Evolutionary conservation across 768 basidiomycete species (phyloP).

Genomic region (Russula brevipes): DNA sequence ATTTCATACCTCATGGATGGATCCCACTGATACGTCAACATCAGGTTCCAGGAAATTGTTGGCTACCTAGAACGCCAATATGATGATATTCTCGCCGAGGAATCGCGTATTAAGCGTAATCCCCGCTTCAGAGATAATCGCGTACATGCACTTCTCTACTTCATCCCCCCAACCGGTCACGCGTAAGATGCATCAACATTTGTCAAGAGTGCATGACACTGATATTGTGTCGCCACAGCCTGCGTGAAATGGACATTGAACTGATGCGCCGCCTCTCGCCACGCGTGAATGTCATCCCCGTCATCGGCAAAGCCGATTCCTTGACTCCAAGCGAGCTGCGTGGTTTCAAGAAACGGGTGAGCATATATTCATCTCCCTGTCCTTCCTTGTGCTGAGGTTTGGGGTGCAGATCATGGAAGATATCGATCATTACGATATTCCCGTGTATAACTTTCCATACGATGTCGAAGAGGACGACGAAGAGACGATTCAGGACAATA

Average conservation of each 20-base stretch:
- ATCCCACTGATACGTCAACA: background rate
- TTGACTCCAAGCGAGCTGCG: slow-evolving; percentile 89
- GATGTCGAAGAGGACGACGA: slow-evolving; percentile 99
- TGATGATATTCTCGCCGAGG: slow-evolving; percentile 97
- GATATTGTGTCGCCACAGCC: slow-evolving; percentile 37
- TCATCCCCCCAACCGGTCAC: slow-evolving; percentile 98
- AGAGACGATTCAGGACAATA: slow-evolving; percentile 96
- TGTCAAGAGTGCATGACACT: background rate
- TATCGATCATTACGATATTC: slow-evolving; percentile 97
- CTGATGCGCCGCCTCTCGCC: slow-evolving; percentile 97
- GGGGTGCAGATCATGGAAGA: slow-evolving; percentile 90
- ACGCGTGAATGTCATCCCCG: slow-evolving; percentile 98
- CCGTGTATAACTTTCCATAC: slow-evolving; percentile 99
- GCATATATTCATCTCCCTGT: slow-evolving; percentile 26
- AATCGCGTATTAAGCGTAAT: slow-evolving; percentile 99
- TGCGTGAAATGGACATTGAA: slow-evolving; percentile 98
- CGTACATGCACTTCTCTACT: slow-evolving; percentile 93
- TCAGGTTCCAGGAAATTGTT: slow-evolving; percentile 94
- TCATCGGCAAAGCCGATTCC: slow-evolving; percentile 94
- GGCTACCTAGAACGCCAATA: slow-evolving; percentile 97
- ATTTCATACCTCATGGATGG: background rate
- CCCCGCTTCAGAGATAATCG: slow-evolving; percentile 98
- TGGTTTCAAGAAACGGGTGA: slow-evolving; percentile 91
- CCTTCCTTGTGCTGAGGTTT: slow-evolving; percentile 5
- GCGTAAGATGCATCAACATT: slow-evolving; percentile 49